Evolutionary conservation across 2,329 filamentous ascomycete species (phyloP), one percentile per base, ranked within the genome.

Genomic region (Fusarium coffeatum): DNA sequence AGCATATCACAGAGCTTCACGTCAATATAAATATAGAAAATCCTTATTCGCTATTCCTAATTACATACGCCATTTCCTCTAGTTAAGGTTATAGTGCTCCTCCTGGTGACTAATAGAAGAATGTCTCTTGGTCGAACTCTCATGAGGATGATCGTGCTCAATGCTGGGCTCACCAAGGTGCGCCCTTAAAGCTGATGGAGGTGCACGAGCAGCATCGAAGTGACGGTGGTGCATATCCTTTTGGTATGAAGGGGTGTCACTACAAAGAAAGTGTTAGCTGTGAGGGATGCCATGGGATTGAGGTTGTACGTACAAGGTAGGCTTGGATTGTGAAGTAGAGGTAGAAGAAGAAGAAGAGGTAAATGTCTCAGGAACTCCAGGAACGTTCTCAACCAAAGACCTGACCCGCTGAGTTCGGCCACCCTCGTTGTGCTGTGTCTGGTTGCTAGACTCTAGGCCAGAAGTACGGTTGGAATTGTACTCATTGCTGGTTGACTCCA

Each of bases 31-130:
- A 1, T 25, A 20, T 16, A 25, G 4, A 5, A 3, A 18, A n/a
- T 34, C 3, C 6, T 20, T 11, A 18, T 27, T 48, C 18, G 41
- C 30, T 37, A 48, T n/a, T 8, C 5, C 3, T 8, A 20, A 50
- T 41, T 25, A 34, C 27, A 46, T 37, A 28, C 16, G 22, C 22
- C 37, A 27, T 25, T 9, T 13, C 28, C 15, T 42, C 20, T 56
- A 71, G 22, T 66, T 61, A 53, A 76, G 30, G 22, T 43, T 63
- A 13, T 73, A 73, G 25, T 77, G 72, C n/a, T 72, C 67, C 71
- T 78, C 77, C 66, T 78, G 77, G n/a, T 77, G 74, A 60, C 76
- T 78, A 2, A 72, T 49, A 32, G 73, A 74, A 25, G 72, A 72
- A 6, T 78, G 76, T 25, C 76, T 53, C 59, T 59, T 70, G 20